Percentiles rank a stretch among this genome's conserved stretches.
phyloP scores from a whole-genome alignment of 2,329 filamentous ascomycete genomes.

The Botryosphaeria dothidea region DNA sequence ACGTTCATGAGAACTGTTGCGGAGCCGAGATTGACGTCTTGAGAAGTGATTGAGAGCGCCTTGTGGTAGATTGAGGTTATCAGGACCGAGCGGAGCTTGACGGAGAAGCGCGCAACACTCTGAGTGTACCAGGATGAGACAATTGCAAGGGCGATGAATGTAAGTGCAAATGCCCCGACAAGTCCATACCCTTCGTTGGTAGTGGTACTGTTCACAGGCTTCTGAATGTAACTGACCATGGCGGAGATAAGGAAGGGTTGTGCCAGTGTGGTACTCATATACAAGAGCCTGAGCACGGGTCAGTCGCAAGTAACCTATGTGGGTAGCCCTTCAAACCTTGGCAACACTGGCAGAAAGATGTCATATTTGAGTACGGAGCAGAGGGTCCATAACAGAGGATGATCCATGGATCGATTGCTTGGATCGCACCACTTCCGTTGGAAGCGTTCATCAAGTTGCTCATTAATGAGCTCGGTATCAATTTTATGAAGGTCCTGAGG shows the following conservation, averaged over 20 bases:
- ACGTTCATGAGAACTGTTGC: conserved; percentile 33
- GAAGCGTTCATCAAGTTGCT: conserved; percentile 23
- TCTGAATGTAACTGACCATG: conserved; percentile 26
- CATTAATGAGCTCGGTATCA: conserved; percentile 29
- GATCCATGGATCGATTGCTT: conserved; percentile 12
- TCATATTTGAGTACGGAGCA: conserved; percentile 24
- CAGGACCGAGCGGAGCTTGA: conserved; percentile 28
- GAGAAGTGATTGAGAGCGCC: conserved; percentile 24
- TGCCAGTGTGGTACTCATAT: background rate
- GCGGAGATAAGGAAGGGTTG: conserved; percentile 31
- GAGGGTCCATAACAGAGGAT: background rate
- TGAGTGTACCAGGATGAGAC: conserved; percentile 28
- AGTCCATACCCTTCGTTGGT: conserved; percentile 28
- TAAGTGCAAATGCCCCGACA: conserved; percentile 28
- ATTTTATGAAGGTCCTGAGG: conserved; percentile 28
- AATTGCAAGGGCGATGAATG: conserved; percentile 27
- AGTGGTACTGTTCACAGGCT: conserved; percentile 16
- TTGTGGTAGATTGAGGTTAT: conserved; percentile 30
- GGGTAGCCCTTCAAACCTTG: conserved; percentile 21
- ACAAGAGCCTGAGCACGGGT: background rate
- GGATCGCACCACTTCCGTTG: conserved; percentile 22
- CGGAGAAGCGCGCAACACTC: conserved; percentile 25
- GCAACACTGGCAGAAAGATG: conserved; percentile 26
- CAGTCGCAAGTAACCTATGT: background rate
- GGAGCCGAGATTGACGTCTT: conserved; percentile 23